Evolutionary conservation across 768 basidiomycete genomes (phyloP), one percentile per base, ranked within the genome.

Genomic region (Xerocomus potaroensis): DNA sequence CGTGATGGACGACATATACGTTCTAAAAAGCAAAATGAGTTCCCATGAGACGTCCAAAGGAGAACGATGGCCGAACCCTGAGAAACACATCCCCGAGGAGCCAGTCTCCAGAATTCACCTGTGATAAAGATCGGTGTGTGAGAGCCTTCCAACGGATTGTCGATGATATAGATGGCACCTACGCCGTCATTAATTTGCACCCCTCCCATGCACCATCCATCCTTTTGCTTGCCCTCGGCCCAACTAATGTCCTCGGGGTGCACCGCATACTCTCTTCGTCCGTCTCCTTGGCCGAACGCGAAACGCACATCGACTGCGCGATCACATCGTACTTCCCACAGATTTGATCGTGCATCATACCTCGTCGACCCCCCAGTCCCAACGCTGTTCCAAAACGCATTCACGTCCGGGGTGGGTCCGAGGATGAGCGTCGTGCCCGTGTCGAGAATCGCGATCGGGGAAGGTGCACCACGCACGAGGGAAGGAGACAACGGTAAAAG

Each of bases 71-170:
- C 71, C 45, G 48, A n/a, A 76, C 79, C 53, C 80, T 69, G 45
- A 83, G 67, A 47, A 80, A 81, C 15, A 72, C 67, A 43, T 79
- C 79, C n/a, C 79, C 80, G 16, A 81, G 67, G 5, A 83, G 65
- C 79, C 79, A 83, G 61, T 83, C 81, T 5, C 74, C 78, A 11
- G 77, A 75, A 51, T 71, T 67, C n/a, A 78, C 67, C 74, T 77
- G 49, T 22, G 22, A n/a, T n/a, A n/a, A n/a, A n/a, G n/a, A n/a
- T n/a, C n/a, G n/a, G n/a, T n/a, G n/a, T n/a, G n/a, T n/a, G n/a
- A n/a, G n/a, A n/a, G n/a, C n/a, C n/a, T n/a, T n/a, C n/a, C n/a
- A n/a, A n/a, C n/a, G n/a, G n/a, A n/a, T n/a, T n/a, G n/a, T n/a
- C n/a, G n/a, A n/a, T n/a, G n/a, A n/a, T n/a, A n/a, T n/a, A n/a